Evolutionary conservation across 345 rosid species (phyloP).

Genomic region (Linum tenue): DNA sequence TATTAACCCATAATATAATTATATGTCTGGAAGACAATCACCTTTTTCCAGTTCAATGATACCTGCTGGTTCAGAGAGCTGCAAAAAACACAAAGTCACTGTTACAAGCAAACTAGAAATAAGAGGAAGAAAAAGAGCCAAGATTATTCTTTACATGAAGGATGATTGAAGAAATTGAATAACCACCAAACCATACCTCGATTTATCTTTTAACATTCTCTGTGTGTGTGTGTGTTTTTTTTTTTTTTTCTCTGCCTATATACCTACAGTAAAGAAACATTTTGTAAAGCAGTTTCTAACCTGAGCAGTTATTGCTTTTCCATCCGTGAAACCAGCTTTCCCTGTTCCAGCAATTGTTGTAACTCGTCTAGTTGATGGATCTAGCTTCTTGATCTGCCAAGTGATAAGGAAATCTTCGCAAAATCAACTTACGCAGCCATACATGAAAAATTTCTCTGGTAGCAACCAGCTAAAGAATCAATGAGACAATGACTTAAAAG

Average conservation of each 20-base stretch:
- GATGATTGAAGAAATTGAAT: background rate
- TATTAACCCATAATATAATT: no score
- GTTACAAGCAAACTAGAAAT: constrained; percentile 8
- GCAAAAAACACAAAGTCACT: constrained; percentile 18
- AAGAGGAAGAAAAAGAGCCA: background rate
- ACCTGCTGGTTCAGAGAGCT: constrained; percentile 96
- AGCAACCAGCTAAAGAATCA: background rate
- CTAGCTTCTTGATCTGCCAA: constrained; percentile 75
- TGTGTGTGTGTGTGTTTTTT: no score
- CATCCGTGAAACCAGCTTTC: constrained; percentile 90
- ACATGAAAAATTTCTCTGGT: background rate
- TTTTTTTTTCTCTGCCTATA: background rate
- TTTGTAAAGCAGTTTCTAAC: constrained; percentile 25
- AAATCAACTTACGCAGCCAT: background rate
- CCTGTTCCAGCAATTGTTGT: constrained; percentile 83
- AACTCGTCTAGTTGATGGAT: constrained; percentile 62
- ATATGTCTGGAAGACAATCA: constrained; percentile 20
- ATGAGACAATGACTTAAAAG: background rate
- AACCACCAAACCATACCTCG: background rate
- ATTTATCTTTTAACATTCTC: no score
- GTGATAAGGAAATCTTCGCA: constrained; percentile 5
- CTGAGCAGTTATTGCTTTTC: constrained; percentile 60
- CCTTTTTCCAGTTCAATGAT: constrained; percentile 67
- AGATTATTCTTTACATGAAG: background rate
- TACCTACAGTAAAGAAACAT: background rate